Evolutionary conservation across 345 rosid genomes (phyloP), one percentile per base, ranked within the genome.

Genomic region (Dovyalis caffra): DNA sequence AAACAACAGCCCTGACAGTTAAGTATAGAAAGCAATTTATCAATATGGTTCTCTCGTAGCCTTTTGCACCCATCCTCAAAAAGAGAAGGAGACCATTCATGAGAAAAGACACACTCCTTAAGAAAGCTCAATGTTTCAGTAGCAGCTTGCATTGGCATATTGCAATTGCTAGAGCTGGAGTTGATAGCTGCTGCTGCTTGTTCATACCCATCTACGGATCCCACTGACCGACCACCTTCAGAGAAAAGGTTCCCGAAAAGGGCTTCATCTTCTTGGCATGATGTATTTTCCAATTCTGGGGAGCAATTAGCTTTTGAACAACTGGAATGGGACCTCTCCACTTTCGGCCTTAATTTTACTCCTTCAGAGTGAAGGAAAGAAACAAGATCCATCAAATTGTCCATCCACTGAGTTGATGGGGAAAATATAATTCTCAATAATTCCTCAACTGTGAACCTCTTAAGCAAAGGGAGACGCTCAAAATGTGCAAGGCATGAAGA

Each of bases 211-310:
- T 95, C 98, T 16, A 79, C 32, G 38, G 97, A 88, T 75, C 95
- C 91, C 61, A 88, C 79, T 3, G 93, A 87, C 58, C 98, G 90
- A 77, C 89, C 70, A 69, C 90, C 90, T 83, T 95, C 99, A 66
- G 88, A 90, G 85, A 95, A 95, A 77, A 95, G 93, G 77, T 93
- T 91, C 16, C 99, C 99, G 75, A 95, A 95, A 73, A 95, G 89
- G 35, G 97, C 97, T 74, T 95, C 99, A 74, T 95, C 99, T 26
- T 95, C 99, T 84, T 89, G 99, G 73, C 89, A 89, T 81, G 84
- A 83, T 40, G 89, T 86, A 82, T 81, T 91, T 76, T 93, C 99
- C 75, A 80, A 79, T 84, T 95, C 99, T 21, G 88, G 65, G 32
- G 88, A 81, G 76, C 87, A 86, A 83, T 78, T 90, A 74, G 84